Evolutionary conservation across 352 stramenopile species (phyloP).

Genomic region (Pythium scleroteichum): DNA sequence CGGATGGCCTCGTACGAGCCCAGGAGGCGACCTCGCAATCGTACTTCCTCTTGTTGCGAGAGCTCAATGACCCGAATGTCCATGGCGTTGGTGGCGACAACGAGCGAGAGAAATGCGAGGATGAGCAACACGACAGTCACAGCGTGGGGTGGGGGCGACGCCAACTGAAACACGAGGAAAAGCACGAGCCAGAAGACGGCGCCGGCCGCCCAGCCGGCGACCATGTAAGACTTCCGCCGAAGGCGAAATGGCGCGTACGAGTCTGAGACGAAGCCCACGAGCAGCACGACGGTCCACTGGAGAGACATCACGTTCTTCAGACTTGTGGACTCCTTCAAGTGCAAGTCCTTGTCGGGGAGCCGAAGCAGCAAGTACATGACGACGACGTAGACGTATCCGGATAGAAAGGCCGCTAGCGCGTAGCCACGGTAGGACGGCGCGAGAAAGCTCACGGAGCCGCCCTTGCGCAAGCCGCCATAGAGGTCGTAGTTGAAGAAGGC

Average conservation of each 20-base stretch:
- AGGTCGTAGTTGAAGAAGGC: slow-evolving; percentile 39
- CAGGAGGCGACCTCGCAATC: slow-evolving; percentile 29
- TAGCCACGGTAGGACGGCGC: slow-evolving; percentile 22
- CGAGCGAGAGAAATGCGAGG: slow-evolving; percentile 32
- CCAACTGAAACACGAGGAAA: slow-evolving; percentile 32
- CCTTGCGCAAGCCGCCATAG: slow-evolving; percentile 26
- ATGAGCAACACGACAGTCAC: slow-evolving; percentile 23
- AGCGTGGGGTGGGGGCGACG: slow-evolving; percentile 6
- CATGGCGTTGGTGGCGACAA: slow-evolving; percentile 34
- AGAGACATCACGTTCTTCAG: slow-evolving; percentile 33
- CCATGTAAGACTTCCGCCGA: slow-evolving; percentile 74
- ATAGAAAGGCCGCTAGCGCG: slow-evolving; percentile 31
- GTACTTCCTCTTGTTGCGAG: slow-evolving; percentile 43
- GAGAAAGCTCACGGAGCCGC: slow-evolving; percentile 25
- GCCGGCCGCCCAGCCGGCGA: slow-evolving; percentile 44
- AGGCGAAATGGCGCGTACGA: slow-evolving; percentile 28
- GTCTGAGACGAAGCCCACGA: slow-evolving; percentile 38
- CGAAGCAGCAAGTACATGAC: slow-evolving; percentile 28
- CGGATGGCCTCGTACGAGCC: slow-evolving; percentile 38
- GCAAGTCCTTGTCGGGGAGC: slow-evolving; percentile 15
- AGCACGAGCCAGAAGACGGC: slow-evolving; percentile 31
- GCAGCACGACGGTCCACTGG: slow-evolving; percentile 36
- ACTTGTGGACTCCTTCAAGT: slow-evolving; percentile 5
- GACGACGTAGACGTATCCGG: slow-evolving; percentile 30
- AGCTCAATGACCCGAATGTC: slow-evolving; percentile 50